These are phyloP conservation scores for Oryza glaberrima DNA, from an alignment of 176 grass and related monocot genomes.

Conservation along the genomic window DNA sequence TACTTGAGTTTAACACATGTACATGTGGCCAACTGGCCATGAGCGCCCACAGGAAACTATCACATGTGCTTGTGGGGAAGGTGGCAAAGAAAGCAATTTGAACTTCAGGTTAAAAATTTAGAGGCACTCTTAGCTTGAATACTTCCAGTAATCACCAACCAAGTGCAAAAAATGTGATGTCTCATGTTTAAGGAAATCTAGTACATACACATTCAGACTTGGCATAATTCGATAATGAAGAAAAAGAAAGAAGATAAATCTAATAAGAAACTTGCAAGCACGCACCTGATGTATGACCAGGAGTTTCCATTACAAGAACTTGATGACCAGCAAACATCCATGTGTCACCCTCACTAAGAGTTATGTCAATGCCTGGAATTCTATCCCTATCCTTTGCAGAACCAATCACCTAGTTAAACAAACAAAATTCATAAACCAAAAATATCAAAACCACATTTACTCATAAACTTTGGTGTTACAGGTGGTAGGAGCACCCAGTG, in stretches of 20 bases:
- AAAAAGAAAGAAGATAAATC: background rate
- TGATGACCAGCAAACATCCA: conserved; percentile 99
- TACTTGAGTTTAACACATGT: background rate
- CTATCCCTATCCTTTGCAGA: conserved; percentile 87
- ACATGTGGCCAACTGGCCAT: background rate
- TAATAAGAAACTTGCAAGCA: conserved; percentile 18
- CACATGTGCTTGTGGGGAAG: background rate
- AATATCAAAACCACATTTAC: conserved; percentile 13
- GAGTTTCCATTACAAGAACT: conserved; percentile 96
- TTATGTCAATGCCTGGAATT: conserved; percentile 98
- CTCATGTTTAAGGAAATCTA: conserved; percentile 2
- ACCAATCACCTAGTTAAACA: conserved; percentile 76
- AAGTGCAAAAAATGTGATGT: background rate
- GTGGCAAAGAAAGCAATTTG: conserved; percentile 19
- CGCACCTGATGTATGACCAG: conserved; percentile 86
- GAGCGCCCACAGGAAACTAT: background rate
- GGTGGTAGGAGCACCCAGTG: conserved; percentile 6
- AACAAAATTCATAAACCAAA: conserved; percentile 36
- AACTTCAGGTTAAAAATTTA: background rate
- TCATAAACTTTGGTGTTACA: background rate
- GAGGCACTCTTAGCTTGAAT: background rate
- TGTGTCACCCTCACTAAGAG: conserved; percentile 78
- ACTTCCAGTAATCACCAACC: background rate
- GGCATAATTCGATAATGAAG: background rate
- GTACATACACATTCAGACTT: background rate